Evolutionary conservation across 2,329 filamentous ascomycete species (phyloP), one percentile per base, ranked within the genome.

Genomic region (Penicillium sp.): DNA sequence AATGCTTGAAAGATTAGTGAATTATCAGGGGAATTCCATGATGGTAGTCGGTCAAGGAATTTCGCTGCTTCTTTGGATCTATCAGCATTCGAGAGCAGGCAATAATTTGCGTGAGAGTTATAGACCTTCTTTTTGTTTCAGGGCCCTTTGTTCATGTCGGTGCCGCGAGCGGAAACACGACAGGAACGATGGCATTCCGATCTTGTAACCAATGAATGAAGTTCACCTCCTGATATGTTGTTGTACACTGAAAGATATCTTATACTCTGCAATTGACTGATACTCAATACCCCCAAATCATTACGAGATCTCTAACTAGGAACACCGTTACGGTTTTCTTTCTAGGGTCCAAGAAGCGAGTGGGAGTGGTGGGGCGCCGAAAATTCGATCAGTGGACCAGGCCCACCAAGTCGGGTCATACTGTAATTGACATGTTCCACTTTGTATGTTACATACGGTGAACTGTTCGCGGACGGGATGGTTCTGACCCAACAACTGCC

Each of bases 1-100:
- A 89, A 90, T 7, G 78, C 82, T 68, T 90, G 86, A 58, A 90
- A 79, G 70, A 90, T 82, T 46, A 84, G 80, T 13, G 55, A 49
- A 46, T 73, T 73, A 37, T 72, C 66, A 8, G 65, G 59, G 4
- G 63, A 59, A 41, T 60, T 54, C 69, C 68, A 71, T 55, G 69
- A 68, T 29, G 66, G 59, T 3, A 65, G 52, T 18, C 60, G 51
- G 41, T 69, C 61, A 33, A 69, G 52, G 27, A 60, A 39, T 17
- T 61, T 49, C 9, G 60, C 67, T 23, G 48, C 40, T 37, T 58
- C 59, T 58, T 17, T 46, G 6, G 3, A 42, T n/a, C 15, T 33
- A 44, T 43, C 7, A 23, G 2, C 8, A 21, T 41, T 33, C 43
- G 15, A 24, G 12, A 17, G n/a, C n/a, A 15, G 13, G n/a, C 30